phyloP scores from a whole-genome alignment of 768 basidiomycete genomes.

The Russula vinacea region DNA sequence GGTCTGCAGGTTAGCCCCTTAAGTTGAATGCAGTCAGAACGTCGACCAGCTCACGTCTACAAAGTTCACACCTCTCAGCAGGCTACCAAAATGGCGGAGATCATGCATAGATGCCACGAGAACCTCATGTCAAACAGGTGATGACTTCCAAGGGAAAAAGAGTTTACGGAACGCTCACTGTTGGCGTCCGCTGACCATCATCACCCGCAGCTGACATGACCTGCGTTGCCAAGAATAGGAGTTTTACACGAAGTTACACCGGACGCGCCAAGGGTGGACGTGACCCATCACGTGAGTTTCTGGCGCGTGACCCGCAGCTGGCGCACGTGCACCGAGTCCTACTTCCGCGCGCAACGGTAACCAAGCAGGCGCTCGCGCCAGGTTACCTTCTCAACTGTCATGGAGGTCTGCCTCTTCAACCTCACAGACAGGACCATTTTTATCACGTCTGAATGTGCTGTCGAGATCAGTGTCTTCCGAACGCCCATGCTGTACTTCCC shows the following conservation, averaged over 20 bases:
- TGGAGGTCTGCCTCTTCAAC: conserved; percentile 40
- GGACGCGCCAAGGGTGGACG: not conserved
- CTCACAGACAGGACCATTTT: conserved; percentile 37
- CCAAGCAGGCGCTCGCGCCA: not conserved
- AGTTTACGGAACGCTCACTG: conserved; percentile 12
- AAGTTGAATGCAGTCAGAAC: not conserved
- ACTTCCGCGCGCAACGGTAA: not conserved
- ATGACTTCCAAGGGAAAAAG: not conserved
- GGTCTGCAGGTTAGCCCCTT: conserved; percentile 8
- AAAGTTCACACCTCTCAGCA: conserved; percentile 82
- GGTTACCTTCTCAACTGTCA: not conserved
- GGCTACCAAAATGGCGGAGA: conserved; percentile 72
- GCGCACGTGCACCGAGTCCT: too few species aligned
- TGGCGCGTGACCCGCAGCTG: not conserved
- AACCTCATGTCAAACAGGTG: conserved; percentile 40
- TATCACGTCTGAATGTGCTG: conserved; percentile 15
- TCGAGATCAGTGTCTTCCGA: not conserved
- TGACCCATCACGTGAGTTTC: conserved; percentile 11
- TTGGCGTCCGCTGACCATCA: conserved; percentile 8
- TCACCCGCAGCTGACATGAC: conserved; percentile 10
- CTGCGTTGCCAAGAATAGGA: not conserved
- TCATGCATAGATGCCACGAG: conserved; percentile 73
- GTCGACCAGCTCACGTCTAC: conserved; percentile 54
- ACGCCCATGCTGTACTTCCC: conserved; percentile 23
- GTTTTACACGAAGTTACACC: not conserved